phyloP scores from a whole-genome alignment of 2,329 filamentous ascomycete species.

The Aspergillus tubingensis region DNA sequence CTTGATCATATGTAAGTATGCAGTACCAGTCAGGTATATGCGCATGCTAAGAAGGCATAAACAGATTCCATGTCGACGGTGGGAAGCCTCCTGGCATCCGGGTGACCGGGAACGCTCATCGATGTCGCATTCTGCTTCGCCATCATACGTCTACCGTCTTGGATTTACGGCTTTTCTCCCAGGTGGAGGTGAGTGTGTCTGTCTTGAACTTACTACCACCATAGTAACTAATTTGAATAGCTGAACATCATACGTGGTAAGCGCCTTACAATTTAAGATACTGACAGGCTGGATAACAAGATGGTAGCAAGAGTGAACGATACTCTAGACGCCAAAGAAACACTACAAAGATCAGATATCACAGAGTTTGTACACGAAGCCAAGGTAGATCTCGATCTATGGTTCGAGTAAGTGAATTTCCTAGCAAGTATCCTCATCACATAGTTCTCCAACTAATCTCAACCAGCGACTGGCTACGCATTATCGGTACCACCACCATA shows the following conservation, averaged over 20 bases:
- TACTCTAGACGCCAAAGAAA: slow-evolving; percentile 29
- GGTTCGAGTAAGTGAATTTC: slow-evolving; percentile 44
- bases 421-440: background rate
- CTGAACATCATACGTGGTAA: slow-evolving; percentile 46
- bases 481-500: slow-evolving; percentile 31
- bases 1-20: slow-evolving; percentile 51
- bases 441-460: slow-evolving; percentile 9
- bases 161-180: slow-evolving; percentile 56
- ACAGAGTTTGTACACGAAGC: slow-evolving; percentile 47
- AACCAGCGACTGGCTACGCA: slow-evolving; percentile 38
- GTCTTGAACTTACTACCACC: background rate
- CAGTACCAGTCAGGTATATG: background rate
- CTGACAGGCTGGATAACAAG: background rate
- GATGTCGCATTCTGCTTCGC: slow-evolving; percentile 49
- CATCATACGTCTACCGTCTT: slow-evolving; percentile 49
- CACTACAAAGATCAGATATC: slow-evolving; percentile 39
- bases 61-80: slow-evolving; percentile 46
- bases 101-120: slow-evolving; percentile 41
- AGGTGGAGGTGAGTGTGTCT: slow-evolving; percentile 45
- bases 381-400: slow-evolving; percentile 52
- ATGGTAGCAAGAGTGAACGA: slow-evolving; percentile 40
- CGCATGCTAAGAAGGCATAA: background rate
- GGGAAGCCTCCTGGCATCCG: slow-evolving; percentile 49
- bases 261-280: background rate
- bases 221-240: slow-evolving; percentile 24